A percentile compares a stretch with the other conserved stretches of the same genome.
Evolutionary conservation across 2,329 filamentous ascomycete genomes (phyloP).

Genomic region (Cladorrhinum sp.): DNA sequence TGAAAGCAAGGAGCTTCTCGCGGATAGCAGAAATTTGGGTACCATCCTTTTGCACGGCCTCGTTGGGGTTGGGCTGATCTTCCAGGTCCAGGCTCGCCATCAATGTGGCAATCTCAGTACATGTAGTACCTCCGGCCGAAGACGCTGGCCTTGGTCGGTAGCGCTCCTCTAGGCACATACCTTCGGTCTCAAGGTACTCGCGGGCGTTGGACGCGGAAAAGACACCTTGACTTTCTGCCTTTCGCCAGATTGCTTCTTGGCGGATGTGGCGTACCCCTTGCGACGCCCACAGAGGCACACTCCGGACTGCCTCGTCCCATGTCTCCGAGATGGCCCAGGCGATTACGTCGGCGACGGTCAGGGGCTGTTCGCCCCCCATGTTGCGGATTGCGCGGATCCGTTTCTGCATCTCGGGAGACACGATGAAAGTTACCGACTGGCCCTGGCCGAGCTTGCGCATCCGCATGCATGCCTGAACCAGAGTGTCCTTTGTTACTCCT

Average conservation of each 20-base stretch:
- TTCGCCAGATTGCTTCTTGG: conserved; percentile 39
- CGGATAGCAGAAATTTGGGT: not conserved
- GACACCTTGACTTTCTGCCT: conserved; percentile 22
- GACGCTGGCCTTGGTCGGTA: conserved; percentile 42
- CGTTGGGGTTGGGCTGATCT: not conserved
- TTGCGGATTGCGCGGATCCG: conserved; percentile 10
- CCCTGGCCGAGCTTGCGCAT: conserved; percentile 66
- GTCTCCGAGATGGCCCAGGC: conserved; percentile 60
- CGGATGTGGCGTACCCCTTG: conserved; percentile 53
- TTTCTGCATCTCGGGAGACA: conserved; percentile 55
- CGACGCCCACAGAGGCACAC: conserved; percentile 57
- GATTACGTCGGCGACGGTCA: conserved; percentile 55
- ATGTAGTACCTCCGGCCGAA: not conserved
- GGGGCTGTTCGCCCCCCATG: not conserved
- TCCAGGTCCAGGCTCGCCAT: not conserved
- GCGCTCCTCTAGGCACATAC: conserved; percentile 47
- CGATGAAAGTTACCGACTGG: conserved; percentile 61
- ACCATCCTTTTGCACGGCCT: not conserved
- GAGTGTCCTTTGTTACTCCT: conserved; percentile 62
- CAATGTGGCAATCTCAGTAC: not conserved
- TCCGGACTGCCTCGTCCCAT: conserved; percentile 44
- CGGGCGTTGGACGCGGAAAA: not conserved
- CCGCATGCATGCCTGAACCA: conserved; percentile 72
- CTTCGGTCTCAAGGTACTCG: conserved; percentile 54
- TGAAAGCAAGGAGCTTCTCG: not conserved